These are phyloP conservation scores for Bryoglossum gracile DNA, from an alignment of 495 filamentous ascomycete genomes.

Conservation along the genomic window DNA sequence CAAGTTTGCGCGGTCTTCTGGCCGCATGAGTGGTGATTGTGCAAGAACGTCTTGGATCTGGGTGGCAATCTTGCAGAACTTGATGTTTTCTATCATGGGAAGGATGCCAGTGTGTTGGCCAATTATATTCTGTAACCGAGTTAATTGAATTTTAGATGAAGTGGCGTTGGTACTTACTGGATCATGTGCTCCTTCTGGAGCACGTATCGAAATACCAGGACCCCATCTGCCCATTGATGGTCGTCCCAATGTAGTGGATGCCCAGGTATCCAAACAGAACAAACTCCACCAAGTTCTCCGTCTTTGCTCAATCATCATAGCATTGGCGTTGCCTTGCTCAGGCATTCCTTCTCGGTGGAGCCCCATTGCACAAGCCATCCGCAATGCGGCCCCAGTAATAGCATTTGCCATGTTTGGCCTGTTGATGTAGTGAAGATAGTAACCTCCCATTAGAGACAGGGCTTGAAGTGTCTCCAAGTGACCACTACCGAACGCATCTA, in stretches of 20 bases:
- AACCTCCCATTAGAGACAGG: constrained; percentile 63
- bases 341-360: constrained; percentile 65
- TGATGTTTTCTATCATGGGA: constrained; percentile 68
- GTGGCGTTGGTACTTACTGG: constrained; percentile 10
- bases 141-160: constrained; percentile 1
- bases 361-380: constrained; percentile 66
- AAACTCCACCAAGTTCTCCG: constrained; percentile 74
- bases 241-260: constrained; percentile 65
- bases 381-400: constrained; percentile 56
- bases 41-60: constrained; percentile 71
- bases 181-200: constrained; percentile 41
- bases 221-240: constrained; percentile 71
- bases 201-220: constrained; percentile 62
- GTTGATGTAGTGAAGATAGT: constrained; percentile 75
- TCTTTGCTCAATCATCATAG: constrained; percentile 52
- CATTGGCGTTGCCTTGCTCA: constrained; percentile 39
- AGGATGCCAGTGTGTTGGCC: constrained; percentile 55
- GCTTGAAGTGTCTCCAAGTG: constrained; percentile 67
- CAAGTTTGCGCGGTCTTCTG: constrained; percentile 56
- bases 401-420: constrained; percentile 69
- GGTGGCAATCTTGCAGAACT: constrained; percentile 73
- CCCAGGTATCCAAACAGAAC: constrained; percentile 77
- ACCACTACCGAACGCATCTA: constrained; percentile 62
- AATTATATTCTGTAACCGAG: constrained; percentile 32
- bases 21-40: constrained; percentile 55